Evolutionary conservation across 2,329 filamentous ascomycete genomes (phyloP), one percentile per base, ranked within the genome.

Genomic region (Fusarium sp.): DNA sequence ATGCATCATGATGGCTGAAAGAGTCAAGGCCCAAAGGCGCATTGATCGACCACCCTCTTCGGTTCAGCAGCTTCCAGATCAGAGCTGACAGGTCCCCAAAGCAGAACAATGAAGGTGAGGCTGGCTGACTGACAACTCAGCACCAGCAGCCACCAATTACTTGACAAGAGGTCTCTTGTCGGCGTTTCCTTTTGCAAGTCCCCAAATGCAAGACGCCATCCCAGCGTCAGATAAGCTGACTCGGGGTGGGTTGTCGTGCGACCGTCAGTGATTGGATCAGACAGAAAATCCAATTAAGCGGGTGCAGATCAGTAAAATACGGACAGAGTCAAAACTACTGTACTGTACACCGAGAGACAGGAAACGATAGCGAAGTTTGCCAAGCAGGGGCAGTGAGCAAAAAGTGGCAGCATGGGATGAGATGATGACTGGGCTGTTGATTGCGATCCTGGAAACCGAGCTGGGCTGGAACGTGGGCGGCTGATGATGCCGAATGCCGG

Each of bases 151-250:
- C 18, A 23, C 18, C 18, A 23, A 23, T 23, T 23, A 23, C 18
- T 23, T 23, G 18, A 23, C 18, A 23, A 23, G 18, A 23, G 18
- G n/a, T 28, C 40, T 65, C 59, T 51, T 39, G 41, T 51, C 56
- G 59, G 63, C 50, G 46, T 28, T 55, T 40, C 18, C 18, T 23
- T 23, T 23, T 23, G 18, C 18, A 23, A 23, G 4, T 51, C 52
- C 41, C 40, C 30, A 23, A n/a, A 43, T 28, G n/a, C 30, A 47
- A 58, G 44, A 46, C 53, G 18, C 40, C 46, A 50, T 53, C 50
- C 41, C 15, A 36, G 39, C 52, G 60, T 60, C 59, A 65, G 72
- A 75, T 73, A 75, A 73, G 73, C 66, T 75, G 72, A 73, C 72
- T 73, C 54, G 62, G 34, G 55, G 58, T 62, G 64, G 62, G 55